Conservation (phyloP, 495 filamentous ascomycete species). For the Neurospora sublineolata region DNA sequence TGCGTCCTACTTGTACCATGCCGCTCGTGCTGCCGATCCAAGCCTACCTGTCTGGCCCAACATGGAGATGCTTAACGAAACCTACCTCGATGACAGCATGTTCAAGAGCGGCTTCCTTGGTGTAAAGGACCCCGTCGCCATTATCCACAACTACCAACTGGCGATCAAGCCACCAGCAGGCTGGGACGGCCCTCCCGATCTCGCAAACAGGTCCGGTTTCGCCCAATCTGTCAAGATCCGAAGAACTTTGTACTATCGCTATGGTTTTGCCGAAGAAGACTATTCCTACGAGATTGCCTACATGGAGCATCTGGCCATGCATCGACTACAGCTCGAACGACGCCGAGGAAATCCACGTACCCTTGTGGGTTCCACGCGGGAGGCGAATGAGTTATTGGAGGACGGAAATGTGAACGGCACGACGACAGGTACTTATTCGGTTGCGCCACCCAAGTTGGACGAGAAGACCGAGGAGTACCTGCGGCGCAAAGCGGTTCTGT, state of each 20-base stretch:
- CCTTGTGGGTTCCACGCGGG: background rate
- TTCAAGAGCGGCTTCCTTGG: background rate
- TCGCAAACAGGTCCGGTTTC: background rate
- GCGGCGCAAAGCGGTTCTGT: background rate
- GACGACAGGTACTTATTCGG: background rate
- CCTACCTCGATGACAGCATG: slow-evolving; percentile 3
- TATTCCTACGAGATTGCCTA: background rate
- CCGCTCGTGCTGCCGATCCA: slow-evolving; percentile 3
- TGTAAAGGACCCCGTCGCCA: background rate
- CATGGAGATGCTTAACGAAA: background rate
- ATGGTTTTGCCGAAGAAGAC: slow-evolving; percentile 1
- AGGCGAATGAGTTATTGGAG: background rate
- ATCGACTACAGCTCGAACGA: background rate
- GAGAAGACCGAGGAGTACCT: background rate
- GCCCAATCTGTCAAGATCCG: slow-evolving; percentile 1
- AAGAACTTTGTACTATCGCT: slow-evolving; percentile 1
- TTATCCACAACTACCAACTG: slow-evolving; percentile 4
- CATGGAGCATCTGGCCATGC: slow-evolving; percentile 1
- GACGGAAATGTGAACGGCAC: background rate
- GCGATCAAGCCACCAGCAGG: background rate
- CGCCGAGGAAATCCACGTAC: background rate
- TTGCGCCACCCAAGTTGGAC: background rate
- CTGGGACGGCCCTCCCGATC: background rate
- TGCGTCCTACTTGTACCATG: slow-evolving; percentile 11
- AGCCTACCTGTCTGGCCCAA: slow-evolving; percentile 1